These are phyloP conservation scores for Sisymbrium irio DNA, from an alignment of 345 rosid species.

Conservation along the genomic window DNA sequence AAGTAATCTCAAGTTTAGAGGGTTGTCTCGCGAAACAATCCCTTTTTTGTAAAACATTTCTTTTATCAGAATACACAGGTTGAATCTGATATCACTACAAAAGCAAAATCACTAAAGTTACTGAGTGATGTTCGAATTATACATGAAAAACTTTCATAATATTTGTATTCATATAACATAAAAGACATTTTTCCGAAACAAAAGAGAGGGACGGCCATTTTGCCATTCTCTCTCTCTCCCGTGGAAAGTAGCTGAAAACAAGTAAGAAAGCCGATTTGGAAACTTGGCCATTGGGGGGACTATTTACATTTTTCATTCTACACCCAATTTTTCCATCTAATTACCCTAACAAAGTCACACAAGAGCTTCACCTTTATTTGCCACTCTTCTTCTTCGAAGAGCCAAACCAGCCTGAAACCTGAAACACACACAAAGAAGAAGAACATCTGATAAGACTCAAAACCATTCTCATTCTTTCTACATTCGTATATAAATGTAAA, in stretches of 20 bases:
- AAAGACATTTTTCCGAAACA: conserved; percentile 3
- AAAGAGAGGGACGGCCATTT: conserved; percentile 22
- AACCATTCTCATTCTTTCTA: not conserved
- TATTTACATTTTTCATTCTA: conserved; percentile 12
- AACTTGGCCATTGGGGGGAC: conserved; percentile 1
- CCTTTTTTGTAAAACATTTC: conserved; percentile 8
- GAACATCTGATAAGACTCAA: not conserved
- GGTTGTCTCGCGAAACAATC: not conserved
- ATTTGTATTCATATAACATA: not conserved
- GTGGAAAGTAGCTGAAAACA: conserved; percentile 1
- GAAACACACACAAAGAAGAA: conserved; percentile 3
- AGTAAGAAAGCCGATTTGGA: conserved; percentile 23
- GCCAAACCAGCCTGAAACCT: conserved; percentile 14
- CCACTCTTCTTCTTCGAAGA: conserved; percentile 34
- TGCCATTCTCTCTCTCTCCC: conserved; percentile 16
- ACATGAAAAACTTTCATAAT: no score
- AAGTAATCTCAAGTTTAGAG: not conserved
- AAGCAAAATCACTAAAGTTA: not conserved
- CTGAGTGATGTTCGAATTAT: no score
- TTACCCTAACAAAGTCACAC: not conserved
- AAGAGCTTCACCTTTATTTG: conserved; percentile 17
- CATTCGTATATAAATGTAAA: no score
- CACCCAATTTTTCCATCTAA: not conserved
- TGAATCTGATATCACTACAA: no score
- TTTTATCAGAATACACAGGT: no score